A percentile compares a stretch with the other conserved stretches of the same genome.
phyloP scores from a whole-genome alignment of 2,329 filamentous ascomycete species.

The Trichophyton schoenleinii region DNA sequence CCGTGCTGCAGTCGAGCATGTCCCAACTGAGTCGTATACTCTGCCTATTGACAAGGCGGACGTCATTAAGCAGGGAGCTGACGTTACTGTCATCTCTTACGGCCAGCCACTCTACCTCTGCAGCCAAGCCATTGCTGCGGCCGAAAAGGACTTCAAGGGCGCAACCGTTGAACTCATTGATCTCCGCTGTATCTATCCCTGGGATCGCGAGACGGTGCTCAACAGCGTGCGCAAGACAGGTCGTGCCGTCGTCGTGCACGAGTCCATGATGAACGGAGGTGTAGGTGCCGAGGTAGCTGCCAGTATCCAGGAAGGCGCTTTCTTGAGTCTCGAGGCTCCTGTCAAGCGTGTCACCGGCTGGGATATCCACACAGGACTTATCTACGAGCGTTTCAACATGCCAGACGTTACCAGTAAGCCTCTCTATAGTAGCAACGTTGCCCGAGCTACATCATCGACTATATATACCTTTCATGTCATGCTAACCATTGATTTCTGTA shows the following conservation, averaged over 20 bases:
- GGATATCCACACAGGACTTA: slow-evolving; percentile 68
- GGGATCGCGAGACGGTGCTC: slow-evolving; percentile 72
- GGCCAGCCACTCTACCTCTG: slow-evolving; percentile 83
- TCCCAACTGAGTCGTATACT: slow-evolving; percentile 68
- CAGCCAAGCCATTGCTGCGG: slow-evolving; percentile 59
- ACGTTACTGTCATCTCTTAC: slow-evolving; percentile 77
- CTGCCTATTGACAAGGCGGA: slow-evolving; percentile 79
- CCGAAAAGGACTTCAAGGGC: slow-evolving; percentile 57
- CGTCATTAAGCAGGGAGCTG: slow-evolving; percentile 63
- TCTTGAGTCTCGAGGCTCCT: slow-evolving; percentile 70
- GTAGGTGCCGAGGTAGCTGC: slow-evolving; percentile 82
- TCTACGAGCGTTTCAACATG: slow-evolving; percentile 68
- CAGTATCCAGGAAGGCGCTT: slow-evolving; percentile 77
- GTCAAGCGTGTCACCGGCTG: slow-evolving; percentile 79
- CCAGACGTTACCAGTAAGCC: slow-evolving; percentile 77
- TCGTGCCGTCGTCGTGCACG: slow-evolving; percentile 75
- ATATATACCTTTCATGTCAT: not conserved
- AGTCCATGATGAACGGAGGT: slow-evolving; percentile 81
- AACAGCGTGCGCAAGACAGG: slow-evolving; percentile 79
- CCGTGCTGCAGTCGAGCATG: slow-evolving; percentile 80
- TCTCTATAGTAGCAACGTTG: too few species aligned
- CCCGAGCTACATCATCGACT: too few species aligned
- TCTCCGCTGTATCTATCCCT: slow-evolving; percentile 76
- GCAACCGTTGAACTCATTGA: slow-evolving; percentile 77
- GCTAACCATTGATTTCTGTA: slow-evolving; percentile 21